Evolutionary conservation across 179 eudicot species (phyloP).

Genomic region (Carnegiea gigantea): DNA sequence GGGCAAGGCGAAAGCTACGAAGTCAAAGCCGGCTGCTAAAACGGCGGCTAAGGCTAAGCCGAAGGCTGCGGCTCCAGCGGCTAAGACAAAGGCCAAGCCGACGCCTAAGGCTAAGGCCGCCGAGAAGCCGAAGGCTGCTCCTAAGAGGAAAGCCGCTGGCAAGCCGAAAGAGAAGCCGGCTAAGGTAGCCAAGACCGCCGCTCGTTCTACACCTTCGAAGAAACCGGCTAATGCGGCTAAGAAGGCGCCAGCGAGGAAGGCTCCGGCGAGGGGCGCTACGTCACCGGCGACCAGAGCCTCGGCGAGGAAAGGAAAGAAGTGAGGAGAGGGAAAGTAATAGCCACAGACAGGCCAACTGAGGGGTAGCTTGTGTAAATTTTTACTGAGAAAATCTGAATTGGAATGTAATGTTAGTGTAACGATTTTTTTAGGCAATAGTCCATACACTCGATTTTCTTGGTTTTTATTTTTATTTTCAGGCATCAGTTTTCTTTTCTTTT

Average conservation of each 20-base stretch:
- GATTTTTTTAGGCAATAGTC: not conserved
- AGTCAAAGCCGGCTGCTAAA: constrained; percentile 18
- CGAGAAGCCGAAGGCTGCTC: constrained; percentile 4
- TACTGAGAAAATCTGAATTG: not conserved
- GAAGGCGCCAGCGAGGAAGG: constrained; percentile 5
- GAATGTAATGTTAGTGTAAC: constrained; percentile 9
- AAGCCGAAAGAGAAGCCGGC: constrained; percentile 13
- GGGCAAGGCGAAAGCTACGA: constrained; percentile 14
- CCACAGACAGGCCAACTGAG: not conserved
- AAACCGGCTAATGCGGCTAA: not conserved
- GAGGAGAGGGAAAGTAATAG: constrained; percentile 18
- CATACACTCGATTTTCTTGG: not conserved
- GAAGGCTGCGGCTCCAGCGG: not conserved
- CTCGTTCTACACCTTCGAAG: constrained; percentile 5
- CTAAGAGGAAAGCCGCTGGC: constrained; percentile 8
- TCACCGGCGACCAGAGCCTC: constrained; percentile 28
- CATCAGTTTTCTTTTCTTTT: not conserved
- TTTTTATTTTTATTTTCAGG: not conserved
- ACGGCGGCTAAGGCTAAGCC: not conserved
- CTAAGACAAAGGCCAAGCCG: not conserved
- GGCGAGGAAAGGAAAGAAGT: constrained; percentile 27
- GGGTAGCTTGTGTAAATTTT: constrained; percentile 15
- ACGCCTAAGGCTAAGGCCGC: constrained; percentile 11
- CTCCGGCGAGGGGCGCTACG: not conserved
- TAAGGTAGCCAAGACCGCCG: not conserved